Conservation (phyloP, 2,329 filamentous ascomycete genomes). For the Aureobasidium sp. region DNA sequence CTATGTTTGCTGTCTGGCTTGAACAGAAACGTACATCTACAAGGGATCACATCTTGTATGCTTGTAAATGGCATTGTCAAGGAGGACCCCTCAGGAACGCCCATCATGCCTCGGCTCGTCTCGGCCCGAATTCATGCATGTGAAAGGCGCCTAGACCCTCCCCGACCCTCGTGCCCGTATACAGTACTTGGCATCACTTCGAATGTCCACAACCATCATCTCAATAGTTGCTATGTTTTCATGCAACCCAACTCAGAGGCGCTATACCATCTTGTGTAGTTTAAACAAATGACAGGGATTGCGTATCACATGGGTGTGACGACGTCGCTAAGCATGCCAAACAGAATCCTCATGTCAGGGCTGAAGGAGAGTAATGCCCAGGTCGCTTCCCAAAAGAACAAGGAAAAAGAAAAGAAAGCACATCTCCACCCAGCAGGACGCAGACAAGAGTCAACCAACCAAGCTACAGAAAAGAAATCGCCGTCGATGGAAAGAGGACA, state of each 20-base stretch:
- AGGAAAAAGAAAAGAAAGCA: not conserved
- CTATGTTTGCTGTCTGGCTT: not conserved
- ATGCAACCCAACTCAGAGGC: too few species aligned
- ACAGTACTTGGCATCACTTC: not conserved
- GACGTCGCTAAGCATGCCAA: not conserved
- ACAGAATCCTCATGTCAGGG: not conserved
- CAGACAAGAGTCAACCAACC: not conserved
- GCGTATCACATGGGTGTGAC: too few species aligned
- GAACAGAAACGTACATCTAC: not conserved
- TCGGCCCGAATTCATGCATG: not conserved
- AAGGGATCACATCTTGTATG: not conserved
- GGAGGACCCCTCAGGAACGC: not conserved
- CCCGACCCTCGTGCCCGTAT: not conserved
- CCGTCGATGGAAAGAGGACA: not conserved
- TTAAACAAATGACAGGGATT: too few species aligned
- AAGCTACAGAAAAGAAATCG: not conserved
- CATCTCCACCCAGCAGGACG: too few species aligned
- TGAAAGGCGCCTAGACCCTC: not conserved
- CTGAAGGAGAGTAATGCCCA: not conserved
- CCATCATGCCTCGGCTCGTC: not conserved
- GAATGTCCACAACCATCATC: not conserved
- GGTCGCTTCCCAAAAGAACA: not conserved
- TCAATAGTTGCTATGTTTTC: not conserved
- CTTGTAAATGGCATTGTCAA: not conserved
- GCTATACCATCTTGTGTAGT: too few species aligned